Conservation (phyloP, 371 early-diverging fungal genomes). For the Rhizopus microsporus region DNA sequence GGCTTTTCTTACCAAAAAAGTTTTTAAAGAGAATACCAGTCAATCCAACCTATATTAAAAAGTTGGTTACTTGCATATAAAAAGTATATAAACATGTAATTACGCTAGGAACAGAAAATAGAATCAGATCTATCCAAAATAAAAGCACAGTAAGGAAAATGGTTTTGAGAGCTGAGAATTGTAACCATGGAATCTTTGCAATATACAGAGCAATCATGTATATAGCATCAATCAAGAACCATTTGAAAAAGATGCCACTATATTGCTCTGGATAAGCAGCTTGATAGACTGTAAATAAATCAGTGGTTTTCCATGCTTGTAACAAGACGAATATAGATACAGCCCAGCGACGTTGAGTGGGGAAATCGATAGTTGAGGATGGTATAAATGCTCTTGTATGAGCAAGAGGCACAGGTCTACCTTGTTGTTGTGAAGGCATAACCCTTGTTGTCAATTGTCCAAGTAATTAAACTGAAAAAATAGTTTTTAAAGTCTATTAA, state of each 20-base stretch:
- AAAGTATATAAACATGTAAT: neutral
- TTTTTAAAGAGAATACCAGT: conserved; percentile 9
- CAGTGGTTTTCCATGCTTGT: conserved; percentile 36
- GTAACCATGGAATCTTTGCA: conserved; percentile 51
- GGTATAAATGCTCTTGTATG: conserved; percentile 42
- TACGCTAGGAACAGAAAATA: conserved; percentile 41
- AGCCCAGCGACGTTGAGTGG: conserved; percentile 47
- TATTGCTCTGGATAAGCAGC: conserved; percentile 37
- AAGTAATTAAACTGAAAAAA: no score
- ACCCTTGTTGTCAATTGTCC: neutral
- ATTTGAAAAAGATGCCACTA: conserved; percentile 26
- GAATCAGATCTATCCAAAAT: conserved; percentile 18
- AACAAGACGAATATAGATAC: conserved; percentile 32
- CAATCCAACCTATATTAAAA: conserved; percentile 17
- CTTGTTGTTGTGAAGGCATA: conserved; percentile 14
- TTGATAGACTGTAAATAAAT: conserved; percentile 22
- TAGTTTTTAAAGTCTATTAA: no score
- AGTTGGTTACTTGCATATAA: neutral
- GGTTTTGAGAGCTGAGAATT: conserved; percentile 39
- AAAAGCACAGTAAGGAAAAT: conserved; percentile 17
- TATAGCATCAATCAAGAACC: conserved; percentile 32
- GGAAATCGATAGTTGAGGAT: conserved; percentile 40
- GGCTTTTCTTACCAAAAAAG: conserved; percentile 5
- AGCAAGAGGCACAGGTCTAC: conserved; percentile 15
- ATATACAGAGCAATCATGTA: conserved; percentile 38